Evolutionary conservation across 2,329 filamentous ascomycete species (phyloP), one percentile per base, ranked within the genome.

Genomic region (Botryotinia convoluta): DNA sequence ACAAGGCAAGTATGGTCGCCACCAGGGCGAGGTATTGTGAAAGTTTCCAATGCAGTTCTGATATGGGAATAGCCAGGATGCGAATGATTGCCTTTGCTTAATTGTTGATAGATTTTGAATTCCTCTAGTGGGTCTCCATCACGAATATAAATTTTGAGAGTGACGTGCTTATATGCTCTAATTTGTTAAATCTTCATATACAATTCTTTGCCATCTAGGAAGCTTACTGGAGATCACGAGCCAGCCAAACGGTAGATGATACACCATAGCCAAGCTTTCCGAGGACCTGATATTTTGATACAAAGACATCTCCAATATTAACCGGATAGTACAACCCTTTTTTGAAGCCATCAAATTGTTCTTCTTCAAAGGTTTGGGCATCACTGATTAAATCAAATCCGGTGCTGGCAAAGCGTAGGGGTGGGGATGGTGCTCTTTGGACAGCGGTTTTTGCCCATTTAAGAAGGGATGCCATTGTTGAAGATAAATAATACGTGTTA

Each of bases 61-160:
- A 60, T 60, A 22, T 60, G 18, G 8, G 32, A 10, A 60, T 37
- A 60, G 18, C 57, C 54, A 57, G 54, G n/a, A 32, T 57, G 54
- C n/a, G 6, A 77, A 63, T 45, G 42, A 5, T 79, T 75, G 16
- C 68, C 76, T 63, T 42, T 62, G 32, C 79, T 77, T 2, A 86
- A 82, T 16, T 78, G 81, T 74, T 81, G 81, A 68, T 86, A 86
- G n/a, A 85, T 84, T 1, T 79, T 74, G 9, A 86, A 75, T 76
- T 86, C 84, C 60, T 73, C 74, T 26, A 51, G 54, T n/a, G 60
- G 22, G 39, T 65, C 57, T n/a, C 69, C 60, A 39, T 65, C 65
- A 26, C 65, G 60, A 26, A 45, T 76, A 45, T 72, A 77, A 10
- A 75, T 35, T 42, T 76, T 76, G 0, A 77, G 32, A 5, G 74